Base-by-base conservation (phyloP, 768 basidiomycete species). In the Amanita rubescens region DNA sequence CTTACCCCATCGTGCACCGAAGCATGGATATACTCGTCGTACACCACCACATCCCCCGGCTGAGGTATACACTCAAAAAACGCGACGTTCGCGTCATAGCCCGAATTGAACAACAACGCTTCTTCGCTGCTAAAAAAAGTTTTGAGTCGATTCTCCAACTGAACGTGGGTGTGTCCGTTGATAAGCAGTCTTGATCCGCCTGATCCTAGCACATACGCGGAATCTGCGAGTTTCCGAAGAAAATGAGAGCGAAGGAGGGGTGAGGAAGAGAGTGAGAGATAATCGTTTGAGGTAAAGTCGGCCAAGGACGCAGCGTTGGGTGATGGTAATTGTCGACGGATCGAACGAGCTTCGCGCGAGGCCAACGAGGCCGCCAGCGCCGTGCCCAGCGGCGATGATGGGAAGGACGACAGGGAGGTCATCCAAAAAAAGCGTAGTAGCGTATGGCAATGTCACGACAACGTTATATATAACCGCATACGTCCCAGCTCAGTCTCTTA, bases 241-340 rank as follows among this genome's bases (percentile, higher is more conserved):
- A 92, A 87, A 8, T 67, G 71, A 0, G 65, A 50, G 25, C 85
- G 84, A 11, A 94, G 75, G 17, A 59, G 56, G 1, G 74, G 60
- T 2, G 84, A 89, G 17, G 71, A 66, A 1, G 92, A 73, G 22
- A 96, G 76, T 0, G 91, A 92, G 50, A 96, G 85, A 68, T 94
- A 96, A 68, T 96, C 92, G 67, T 95, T 96, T 2, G 91, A 88
- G n/a, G 78, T 86, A 66, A 92, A 91, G 63, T 93, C 89, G 50
- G 77, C 69, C 20, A 74, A 57, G 5, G 70, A 66, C 32, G 76
- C 65, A 17, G 76, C 67, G 39, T 67, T 65, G 0, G 77, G 76
- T 53, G 80, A 72, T 4, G 88, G 86, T 1, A 93, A 79, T 20
- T 77, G 72, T 37, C 89, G 80, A n/a, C 82, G 75, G 63, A 90